Conservation (phyloP, 2,329 filamentous ascomycete genomes). For the Alternaria infectoria region DNA sequence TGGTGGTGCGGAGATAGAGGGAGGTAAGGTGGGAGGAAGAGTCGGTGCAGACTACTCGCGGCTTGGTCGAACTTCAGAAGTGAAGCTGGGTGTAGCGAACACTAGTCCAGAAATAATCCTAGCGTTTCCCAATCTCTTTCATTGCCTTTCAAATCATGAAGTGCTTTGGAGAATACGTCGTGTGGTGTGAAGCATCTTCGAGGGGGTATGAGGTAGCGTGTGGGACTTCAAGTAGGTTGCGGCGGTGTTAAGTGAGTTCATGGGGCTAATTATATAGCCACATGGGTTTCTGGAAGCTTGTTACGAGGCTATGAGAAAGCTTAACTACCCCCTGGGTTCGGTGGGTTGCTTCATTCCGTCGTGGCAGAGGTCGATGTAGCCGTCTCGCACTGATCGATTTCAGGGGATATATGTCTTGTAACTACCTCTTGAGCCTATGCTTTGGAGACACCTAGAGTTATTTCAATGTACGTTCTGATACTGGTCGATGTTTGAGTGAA, state of each 20-base stretch:
- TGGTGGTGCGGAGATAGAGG: background rate
- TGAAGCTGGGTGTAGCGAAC: background rate
- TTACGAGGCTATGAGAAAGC: background rate
- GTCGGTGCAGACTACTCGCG: background rate
- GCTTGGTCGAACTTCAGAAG: background rate
- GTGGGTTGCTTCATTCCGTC: background rate
- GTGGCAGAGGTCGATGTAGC: background rate
- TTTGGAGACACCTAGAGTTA: background rate
- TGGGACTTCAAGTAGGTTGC: background rate
- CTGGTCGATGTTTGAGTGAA: background rate
- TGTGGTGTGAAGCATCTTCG: background rate
- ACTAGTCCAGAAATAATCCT: background rate
- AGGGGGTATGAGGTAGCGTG: background rate
- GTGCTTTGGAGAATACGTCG: background rate
- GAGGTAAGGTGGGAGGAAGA: background rate
- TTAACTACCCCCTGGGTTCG: background rate
- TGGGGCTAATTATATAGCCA: fast-evolving
- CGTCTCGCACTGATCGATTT: background rate
- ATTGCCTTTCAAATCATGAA: too few species aligned
- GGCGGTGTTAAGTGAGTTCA: fast-evolving
- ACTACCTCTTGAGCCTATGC: background rate
- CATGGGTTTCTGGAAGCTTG: fast-evolving
- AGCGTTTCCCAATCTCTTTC: background rate
- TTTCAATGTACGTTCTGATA: fast-evolving
- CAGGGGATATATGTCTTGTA: fast-evolving